A percentile compares a stretch with the other conserved stretches of the same genome.
Evolutionary conservation across 2,329 filamentous ascomycete species (phyloP).

Genomic region (Diaporthe aspalathi): DNA sequence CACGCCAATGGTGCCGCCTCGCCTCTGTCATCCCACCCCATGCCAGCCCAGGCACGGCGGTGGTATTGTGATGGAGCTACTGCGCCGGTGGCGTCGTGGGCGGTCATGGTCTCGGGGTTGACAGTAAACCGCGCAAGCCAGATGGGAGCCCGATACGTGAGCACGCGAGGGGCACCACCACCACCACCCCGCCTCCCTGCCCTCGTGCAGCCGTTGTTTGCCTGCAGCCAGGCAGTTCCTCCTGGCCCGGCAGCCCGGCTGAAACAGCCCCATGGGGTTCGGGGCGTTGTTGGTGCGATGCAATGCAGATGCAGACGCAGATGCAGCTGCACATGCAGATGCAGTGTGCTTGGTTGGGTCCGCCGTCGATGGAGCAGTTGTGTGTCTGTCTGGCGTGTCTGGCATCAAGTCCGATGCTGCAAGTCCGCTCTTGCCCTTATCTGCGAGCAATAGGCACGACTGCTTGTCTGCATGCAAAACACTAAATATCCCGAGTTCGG

Average conservation of each 20-base stretch:
- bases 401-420: slow-evolving; percentile 1
- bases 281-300: slow-evolving; percentile 6
- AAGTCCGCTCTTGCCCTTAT: neutral
- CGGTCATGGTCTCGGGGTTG: slow-evolving; percentile 19
- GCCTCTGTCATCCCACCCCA: neutral
- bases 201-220: neutral
- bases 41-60: slow-evolving; percentile 5
- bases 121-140: slow-evolving; percentile 24
- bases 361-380: neutral
- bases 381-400: neutral
- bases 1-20: neutral
- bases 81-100: slow-evolving; percentile 9
- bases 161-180: neutral
- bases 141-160: neutral
- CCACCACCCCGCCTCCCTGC: neutral
- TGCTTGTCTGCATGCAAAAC: slow-evolving; percentile 14
- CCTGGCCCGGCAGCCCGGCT: neutral
- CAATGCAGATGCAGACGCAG: slow-evolving; percentile 13
- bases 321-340: neutral
- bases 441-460: slow-evolving; percentile 10
- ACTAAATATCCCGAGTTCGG: slow-evolving; percentile 13
- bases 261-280: neutral
- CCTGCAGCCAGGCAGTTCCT: slow-evolving; percentile 5
- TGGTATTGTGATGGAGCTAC: neutral
- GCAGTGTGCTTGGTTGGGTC: slow-evolving; percentile 10